Evolutionary conservation across 495 filamentous ascomycete genomes (phyloP).

Genomic region (Staphylotrichum longicolle): DNA sequence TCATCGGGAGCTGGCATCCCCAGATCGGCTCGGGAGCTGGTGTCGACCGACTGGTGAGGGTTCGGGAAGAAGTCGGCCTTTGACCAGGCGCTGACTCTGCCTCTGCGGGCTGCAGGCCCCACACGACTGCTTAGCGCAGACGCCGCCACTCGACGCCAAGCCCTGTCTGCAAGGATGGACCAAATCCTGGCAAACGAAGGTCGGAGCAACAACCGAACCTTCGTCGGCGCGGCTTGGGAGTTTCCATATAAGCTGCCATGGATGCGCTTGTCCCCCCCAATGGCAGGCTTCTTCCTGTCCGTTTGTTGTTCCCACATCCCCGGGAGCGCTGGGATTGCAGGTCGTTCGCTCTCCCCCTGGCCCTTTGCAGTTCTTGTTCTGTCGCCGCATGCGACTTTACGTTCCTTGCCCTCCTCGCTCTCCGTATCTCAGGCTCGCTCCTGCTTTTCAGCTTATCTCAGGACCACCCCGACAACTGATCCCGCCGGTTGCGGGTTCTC

Average conservation of each 20-base stretch:
- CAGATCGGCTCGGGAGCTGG: background rate
- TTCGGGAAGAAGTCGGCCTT: background rate
- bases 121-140: background rate
- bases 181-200: background rate
- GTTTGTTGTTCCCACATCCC: conserved; percentile 9
- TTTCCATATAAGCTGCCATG: conserved; percentile 7
- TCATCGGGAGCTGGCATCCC: background rate
- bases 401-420: background rate
- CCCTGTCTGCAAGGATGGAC: background rate
- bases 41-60: background rate
- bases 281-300: background rate
- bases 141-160: conserved; percentile 2
- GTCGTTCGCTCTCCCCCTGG: background rate
- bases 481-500: background rate
- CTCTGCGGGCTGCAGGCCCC: background rate
- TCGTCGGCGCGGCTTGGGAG: background rate
- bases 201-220: conserved; percentile 2
- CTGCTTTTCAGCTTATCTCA: background rate
- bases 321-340: background rate
- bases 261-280: conserved; percentile 1
- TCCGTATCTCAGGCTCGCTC: too few relatives aligned
- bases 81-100: too few relatives aligned
- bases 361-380: background rate
- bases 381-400: conserved; percentile 2
- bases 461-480: background rate